phyloP scores from a whole-genome alignment of 2,329 filamentous ascomycete species.

The Colletotrichum tabaci region DNA sequence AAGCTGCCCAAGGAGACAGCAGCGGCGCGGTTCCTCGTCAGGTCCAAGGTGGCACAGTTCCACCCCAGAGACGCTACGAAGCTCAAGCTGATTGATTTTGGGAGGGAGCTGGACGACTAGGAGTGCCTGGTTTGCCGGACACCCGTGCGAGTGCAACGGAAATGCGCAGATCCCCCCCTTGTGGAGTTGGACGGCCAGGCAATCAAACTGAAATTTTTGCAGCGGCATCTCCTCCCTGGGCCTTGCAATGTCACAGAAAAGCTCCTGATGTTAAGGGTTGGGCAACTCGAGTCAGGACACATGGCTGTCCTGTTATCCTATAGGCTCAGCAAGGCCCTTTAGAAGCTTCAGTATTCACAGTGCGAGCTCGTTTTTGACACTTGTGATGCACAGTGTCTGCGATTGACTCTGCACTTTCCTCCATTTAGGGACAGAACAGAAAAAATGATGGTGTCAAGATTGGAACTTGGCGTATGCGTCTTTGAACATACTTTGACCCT shows the following conservation, averaged over 20 bases:
- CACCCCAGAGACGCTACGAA: constrained; percentile 74
- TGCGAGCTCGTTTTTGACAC: constrained; percentile 12
- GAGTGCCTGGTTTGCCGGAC: constrained; percentile 29
- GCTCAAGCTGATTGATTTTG: constrained; percentile 75
- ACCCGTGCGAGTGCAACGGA: constrained; percentile 31
- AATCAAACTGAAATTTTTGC: constrained; percentile 29
- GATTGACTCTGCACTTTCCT: constrained; percentile 32
- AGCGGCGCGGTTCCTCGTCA: constrained; percentile 74
- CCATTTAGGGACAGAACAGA: constrained; percentile 14
- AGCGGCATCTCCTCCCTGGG: constrained; percentile 24
- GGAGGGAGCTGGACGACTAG: constrained; percentile 72
- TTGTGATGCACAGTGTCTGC: constrained; percentile 30
- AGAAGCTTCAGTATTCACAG: constrained; percentile 14
- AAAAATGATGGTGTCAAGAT: constrained; percentile 20
- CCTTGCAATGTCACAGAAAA: constrained; percentile 37
- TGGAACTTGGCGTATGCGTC: constrained; percentile 29
- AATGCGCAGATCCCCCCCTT: constrained; percentile 36
- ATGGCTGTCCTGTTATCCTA: background rate
- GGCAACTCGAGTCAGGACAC: constrained; percentile 26
- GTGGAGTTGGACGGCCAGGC: constrained; percentile 32
- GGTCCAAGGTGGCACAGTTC: constrained; percentile 77
- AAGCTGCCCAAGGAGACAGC: constrained; percentile 72
- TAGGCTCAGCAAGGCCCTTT: background rate
- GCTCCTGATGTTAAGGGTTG: constrained; percentile 37
- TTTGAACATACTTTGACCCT: constrained; percentile 5